Evolutionary conservation across 768 basidiomycete genomes (phyloP).

Genomic region (Boletus edulis): DNA sequence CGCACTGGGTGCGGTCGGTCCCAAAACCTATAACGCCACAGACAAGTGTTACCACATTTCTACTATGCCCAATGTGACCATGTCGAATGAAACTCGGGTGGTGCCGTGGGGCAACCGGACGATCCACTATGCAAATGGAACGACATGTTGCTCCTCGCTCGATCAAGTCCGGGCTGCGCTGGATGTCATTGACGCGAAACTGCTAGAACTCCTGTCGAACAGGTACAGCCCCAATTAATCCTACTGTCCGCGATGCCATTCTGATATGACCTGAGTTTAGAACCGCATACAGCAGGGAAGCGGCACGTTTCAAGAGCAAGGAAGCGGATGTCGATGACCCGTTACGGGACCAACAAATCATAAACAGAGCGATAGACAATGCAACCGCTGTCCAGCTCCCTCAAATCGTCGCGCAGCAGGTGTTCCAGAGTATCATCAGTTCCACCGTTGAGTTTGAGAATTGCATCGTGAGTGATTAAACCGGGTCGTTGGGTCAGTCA

Average conservation of each 20-base stretch:
- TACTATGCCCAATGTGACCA: conserved; percentile 9
- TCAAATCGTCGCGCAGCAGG: conserved; percentile 20
- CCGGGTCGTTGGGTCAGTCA: neutral
- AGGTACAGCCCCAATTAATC: conserved; percentile 7
- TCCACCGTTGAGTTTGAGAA: conserved; percentile 23
- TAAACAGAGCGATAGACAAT: conserved; percentile 17
- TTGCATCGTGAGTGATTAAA: conserved; percentile 16
- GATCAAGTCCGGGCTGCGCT: conserved; percentile 16
- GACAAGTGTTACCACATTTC: conserved; percentile 20
- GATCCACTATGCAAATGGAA: conserved; percentile 18
- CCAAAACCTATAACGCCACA: neutral
- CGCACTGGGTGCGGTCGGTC: neutral
- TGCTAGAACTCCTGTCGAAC: conserved; percentile 19
- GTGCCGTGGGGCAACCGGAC: conserved; percentile 24
- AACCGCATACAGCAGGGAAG: conserved; percentile 23
- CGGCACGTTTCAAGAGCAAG: conserved; percentile 26
- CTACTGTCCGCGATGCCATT: neutral
- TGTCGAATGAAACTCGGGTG: conserved; percentile 16
- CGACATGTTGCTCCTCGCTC: conserved; percentile 26
- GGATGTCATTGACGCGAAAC: conserved; percentile 16
- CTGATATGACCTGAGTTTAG: neutral
- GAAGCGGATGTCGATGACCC: conserved; percentile 8
- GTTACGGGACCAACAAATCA: conserved; percentile 16
- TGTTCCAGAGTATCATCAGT: conserved; percentile 19
- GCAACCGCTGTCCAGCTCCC: conserved; percentile 20